Percentiles rank a stretch among this genome's conserved stretches.
Evolutionary conservation across 1,284 basidiomycete species (phyloP).

Genomic region (Microbotryum scabiosae): DNA sequence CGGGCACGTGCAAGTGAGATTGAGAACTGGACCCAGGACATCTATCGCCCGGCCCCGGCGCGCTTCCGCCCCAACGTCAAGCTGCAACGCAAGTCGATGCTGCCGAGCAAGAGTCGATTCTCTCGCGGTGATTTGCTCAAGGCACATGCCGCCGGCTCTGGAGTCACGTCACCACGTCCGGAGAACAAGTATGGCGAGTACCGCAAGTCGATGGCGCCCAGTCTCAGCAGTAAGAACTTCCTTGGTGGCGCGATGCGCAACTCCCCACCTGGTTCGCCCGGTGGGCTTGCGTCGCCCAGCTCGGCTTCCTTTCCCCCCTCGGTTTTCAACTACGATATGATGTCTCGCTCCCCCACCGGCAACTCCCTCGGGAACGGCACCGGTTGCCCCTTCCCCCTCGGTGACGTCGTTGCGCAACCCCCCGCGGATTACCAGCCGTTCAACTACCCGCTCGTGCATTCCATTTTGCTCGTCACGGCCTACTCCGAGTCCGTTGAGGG

Average conservation of each 20-base stretch:
- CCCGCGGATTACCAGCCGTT: constrained; percentile 86
- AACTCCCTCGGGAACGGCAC: constrained; percentile 11
- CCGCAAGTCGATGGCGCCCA: constrained; percentile 9
- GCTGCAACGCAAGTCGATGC: constrained; percentile 50
- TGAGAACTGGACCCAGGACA: constrained; percentile 93
- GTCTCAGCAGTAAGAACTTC: constrained; percentile 22
- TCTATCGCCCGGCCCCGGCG: constrained; percentile 87
- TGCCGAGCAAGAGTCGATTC: constrained; percentile 77
- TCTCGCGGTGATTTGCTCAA: constrained; percentile 51
- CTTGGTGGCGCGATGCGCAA: constrained; percentile 38
- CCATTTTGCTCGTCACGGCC: constrained; percentile 93
- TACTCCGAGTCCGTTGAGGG: constrained; percentile 97
- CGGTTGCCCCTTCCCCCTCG: constrained; percentile 78
- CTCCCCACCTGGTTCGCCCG: constrained; percentile 67
- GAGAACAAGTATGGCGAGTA: constrained; percentile 14
- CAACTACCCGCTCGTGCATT: constrained; percentile 88
- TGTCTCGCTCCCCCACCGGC: constrained; percentile 10
- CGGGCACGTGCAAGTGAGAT: constrained; percentile 84
- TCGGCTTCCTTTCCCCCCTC: constrained; percentile 59
- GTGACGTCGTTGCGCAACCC: constrained; percentile 85
- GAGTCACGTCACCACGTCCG: neutral
- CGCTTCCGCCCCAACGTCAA: constrained; percentile 84
- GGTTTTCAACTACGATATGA: constrained; percentile 9
- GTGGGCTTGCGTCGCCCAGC: constrained; percentile 60
- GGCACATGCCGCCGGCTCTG: constrained; percentile 1